These are phyloP conservation scores for Aegilops longissima DNA, from an alignment of 176 grass and related monocot genomes.

Conservation along the genomic window DNA sequence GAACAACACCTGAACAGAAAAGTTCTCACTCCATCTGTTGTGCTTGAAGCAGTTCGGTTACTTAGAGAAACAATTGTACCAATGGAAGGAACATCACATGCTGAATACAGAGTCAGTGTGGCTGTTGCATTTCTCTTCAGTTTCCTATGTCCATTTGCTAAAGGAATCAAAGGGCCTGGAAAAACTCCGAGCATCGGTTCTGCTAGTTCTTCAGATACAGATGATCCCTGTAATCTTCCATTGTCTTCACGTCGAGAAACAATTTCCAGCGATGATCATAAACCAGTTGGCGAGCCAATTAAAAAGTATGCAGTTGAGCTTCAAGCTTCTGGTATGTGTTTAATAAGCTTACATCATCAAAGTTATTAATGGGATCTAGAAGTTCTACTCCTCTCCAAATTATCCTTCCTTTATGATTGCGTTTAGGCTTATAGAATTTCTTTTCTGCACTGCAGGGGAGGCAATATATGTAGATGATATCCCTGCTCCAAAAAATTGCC, in stretches of 20 bases:
- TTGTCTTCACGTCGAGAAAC: conserved; percentile 45
- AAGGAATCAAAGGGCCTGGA: conserved; percentile 38
- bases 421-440: neutral
- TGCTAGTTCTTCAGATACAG: conserved; percentile 5
- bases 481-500: conserved; percentile 64
- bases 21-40: conserved; percentile 41
- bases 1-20: conserved; percentile 61
- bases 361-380: neutral
- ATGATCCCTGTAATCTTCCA: conserved; percentile 18
- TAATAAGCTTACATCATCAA: neutral
- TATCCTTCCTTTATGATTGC: neutral
- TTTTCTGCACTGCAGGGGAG: conserved; percentile 49
- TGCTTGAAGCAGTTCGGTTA: conserved; percentile 52
- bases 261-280: conserved; percentile 34
- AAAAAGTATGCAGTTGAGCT: conserved; percentile 66
- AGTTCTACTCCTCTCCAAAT: neutral
- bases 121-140: conserved; percentile 75
- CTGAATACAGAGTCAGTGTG: conserved; percentile 63
- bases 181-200: neutral
- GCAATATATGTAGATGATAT: conserved; percentile 87
- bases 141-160: conserved; percentile 52
- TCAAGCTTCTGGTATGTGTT: conserved; percentile 72
- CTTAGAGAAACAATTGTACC: conserved; percentile 60
- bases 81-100: conserved; percentile 55
- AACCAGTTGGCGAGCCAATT: conserved; percentile 66